Evolutionary conservation across 2,329 filamentous ascomycete genomes (phyloP).

Genomic region (Huntiella decipiens): DNA sequence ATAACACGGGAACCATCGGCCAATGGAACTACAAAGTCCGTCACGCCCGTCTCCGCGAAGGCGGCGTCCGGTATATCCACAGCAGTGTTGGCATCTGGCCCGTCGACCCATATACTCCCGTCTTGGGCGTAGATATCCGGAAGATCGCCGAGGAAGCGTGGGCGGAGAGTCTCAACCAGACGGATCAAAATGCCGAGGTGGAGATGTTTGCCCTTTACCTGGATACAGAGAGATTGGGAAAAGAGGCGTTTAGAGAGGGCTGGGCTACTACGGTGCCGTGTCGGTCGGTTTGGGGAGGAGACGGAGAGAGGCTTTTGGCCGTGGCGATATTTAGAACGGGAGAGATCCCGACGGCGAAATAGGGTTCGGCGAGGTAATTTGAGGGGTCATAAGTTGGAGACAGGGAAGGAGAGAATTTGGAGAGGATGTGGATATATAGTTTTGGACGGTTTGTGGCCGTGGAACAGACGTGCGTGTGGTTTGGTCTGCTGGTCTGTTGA

Average conservation of each 20-base stretch:
- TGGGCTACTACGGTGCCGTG: constrained; percentile 18
- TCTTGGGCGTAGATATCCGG: constrained; percentile 7
- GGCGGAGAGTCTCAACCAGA: constrained; percentile 14
- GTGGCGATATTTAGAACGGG: constrained; percentile 18
- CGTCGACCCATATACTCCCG: background rate
- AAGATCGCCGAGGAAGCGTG: constrained; percentile 12
- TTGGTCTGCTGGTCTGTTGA: too few species aligned
- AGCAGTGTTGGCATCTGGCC: constrained; percentile 1
- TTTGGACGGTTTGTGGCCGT: background rate
- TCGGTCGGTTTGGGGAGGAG: constrained; percentile 19
- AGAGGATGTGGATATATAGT: background rate
- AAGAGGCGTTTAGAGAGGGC: constrained; percentile 5
- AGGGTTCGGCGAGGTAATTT: background rate
- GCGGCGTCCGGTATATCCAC: constrained; percentile 5
- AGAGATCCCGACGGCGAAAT: constrained; percentile 5
- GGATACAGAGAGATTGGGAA: constrained; percentile 17
- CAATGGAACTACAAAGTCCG: constrained; percentile 7
- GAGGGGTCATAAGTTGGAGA: background rate
- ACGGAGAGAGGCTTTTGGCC: constrained; percentile 17
- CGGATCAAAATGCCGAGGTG: constrained; percentile 8
- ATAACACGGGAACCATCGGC: background rate
- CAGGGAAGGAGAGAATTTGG: background rate
- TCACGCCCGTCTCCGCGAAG: constrained; percentile 7
- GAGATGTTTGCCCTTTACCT: constrained; percentile 16
- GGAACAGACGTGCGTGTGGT: background rate